A percentile compares a stretch with the other conserved stretches of the same genome.
These are phyloP conservation scores for Fusarium paranaense DNA, from an alignment of 2,329 filamentous ascomycete species.

Conservation along the genomic window DNA sequence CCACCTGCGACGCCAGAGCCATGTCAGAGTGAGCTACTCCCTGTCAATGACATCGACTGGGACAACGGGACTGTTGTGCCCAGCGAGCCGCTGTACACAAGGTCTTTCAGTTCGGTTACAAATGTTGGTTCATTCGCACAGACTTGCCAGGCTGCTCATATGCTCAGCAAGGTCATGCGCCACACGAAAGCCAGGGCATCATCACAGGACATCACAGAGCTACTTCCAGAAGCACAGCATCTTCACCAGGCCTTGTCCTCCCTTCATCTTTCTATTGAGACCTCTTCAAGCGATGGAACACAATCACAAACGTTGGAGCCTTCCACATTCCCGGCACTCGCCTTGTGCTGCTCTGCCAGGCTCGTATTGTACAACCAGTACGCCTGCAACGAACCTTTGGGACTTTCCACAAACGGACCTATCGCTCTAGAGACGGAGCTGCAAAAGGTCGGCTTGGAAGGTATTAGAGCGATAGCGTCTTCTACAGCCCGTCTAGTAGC, in stretches of 20 bases:
- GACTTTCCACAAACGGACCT: not conserved
- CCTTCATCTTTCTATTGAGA: slow-evolving; percentile 13
- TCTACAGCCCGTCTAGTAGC: slow-evolving; percentile 5
- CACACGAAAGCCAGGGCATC: slow-evolving; percentile 8
- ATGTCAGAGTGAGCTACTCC: slow-evolving; percentile 18
- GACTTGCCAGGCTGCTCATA: slow-evolving; percentile 35
- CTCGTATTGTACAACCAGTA: slow-evolving; percentile 33
- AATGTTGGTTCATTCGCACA: slow-evolving; percentile 25
- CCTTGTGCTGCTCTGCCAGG: slow-evolving; percentile 21
- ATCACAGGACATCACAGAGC: not conserved
- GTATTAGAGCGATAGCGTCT: not conserved
- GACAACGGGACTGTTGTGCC: slow-evolving; percentile 24
- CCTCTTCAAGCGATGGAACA: no score
- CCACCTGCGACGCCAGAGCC: slow-evolving; percentile 25
- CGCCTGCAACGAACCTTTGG: slow-evolving; percentile 26
- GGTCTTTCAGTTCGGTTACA: slow-evolving; percentile 19
- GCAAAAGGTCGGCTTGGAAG: slow-evolving; percentile 16
- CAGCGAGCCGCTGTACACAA: slow-evolving; percentile 29
- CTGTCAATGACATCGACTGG: slow-evolving; percentile 35
- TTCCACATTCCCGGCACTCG: slow-evolving; percentile 4
- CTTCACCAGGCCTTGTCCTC: slow-evolving; percentile 24
- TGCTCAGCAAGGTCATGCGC: slow-evolving; percentile 31
- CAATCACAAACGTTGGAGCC: not conserved
- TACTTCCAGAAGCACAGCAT: slow-evolving; percentile 23
- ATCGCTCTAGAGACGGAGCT: slow-evolving; percentile 30